Conservation (phyloP, 495 filamentous ascomycete genomes). For the Penicillium coprophilum region DNA sequence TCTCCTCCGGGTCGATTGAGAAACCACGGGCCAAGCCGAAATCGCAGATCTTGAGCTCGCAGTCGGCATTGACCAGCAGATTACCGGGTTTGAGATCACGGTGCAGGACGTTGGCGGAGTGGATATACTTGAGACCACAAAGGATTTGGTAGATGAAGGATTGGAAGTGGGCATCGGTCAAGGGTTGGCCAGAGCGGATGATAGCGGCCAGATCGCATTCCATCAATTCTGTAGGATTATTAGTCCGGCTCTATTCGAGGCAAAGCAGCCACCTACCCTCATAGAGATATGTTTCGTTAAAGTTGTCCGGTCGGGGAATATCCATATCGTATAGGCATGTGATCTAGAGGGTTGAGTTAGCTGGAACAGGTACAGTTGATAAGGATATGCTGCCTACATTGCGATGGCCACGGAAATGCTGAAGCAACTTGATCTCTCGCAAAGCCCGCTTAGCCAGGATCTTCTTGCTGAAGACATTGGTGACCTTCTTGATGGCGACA, state of each 20-base stretch:
- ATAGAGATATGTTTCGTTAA: slow-evolving; percentile 98
- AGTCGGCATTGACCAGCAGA: slow-evolving; percentile 95
- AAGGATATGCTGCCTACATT: slow-evolving; percentile 52
- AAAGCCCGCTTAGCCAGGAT: slow-evolving; percentile 96
- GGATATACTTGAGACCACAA: slow-evolving; percentile 96
- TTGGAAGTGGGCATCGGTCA: slow-evolving; percentile 96
- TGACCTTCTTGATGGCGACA: slow-evolving; percentile 99
- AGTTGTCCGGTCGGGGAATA: slow-evolving; percentile 95
- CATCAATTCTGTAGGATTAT: slow-evolving; percentile 76
- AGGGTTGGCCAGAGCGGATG: slow-evolving; percentile 90
- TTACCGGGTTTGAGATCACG: slow-evolving; percentile 97
- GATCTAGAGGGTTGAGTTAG: slow-evolving; percentile 62
- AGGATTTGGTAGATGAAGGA: slow-evolving; percentile 95
- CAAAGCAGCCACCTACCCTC: slow-evolving; percentile 62
- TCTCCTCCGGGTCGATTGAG: slow-evolving; percentile 96
- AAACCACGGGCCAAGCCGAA: slow-evolving; percentile 95
- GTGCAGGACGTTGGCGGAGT: slow-evolving; percentile 96
- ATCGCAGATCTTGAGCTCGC: slow-evolving; percentile 98
- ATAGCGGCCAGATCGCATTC: slow-evolving; percentile 98
- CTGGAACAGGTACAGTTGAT: slow-evolving; percentile 14
- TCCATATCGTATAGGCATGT: slow-evolving; percentile 99
- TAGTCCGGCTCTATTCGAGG: slow-evolving; percentile 9
- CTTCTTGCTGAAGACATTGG: slow-evolving; percentile 99
- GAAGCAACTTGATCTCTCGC: slow-evolving; percentile 96
- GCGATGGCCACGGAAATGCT: slow-evolving; percentile 91